Evolutionary conservation across 805 yeast species (phyloP).

Genomic region (Candida berthetii): DNA sequence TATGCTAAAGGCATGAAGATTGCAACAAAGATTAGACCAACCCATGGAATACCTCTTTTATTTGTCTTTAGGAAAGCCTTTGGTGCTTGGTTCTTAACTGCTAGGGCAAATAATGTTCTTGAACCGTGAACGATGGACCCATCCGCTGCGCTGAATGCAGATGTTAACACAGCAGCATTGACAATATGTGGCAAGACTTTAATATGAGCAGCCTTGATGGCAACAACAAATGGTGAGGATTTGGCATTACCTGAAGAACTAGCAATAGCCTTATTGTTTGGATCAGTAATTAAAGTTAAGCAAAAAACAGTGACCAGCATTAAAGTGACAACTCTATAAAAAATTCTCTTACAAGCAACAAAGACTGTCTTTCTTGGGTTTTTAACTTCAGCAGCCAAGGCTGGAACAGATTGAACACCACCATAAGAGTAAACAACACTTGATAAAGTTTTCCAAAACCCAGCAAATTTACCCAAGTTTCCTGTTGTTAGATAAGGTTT

Average conservation of each 20-base stretch:
- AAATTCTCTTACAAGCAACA: constrained; percentile 25
- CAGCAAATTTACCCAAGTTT: constrained; percentile 19
- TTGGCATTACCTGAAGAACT: constrained; percentile 22
- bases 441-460: constrained; percentile 26
- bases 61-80: constrained; percentile 22
- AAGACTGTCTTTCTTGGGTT: constrained; percentile 27
- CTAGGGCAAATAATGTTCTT: constrained; percentile 28
- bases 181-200: constrained; percentile 28
- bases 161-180: constrained; percentile 31
- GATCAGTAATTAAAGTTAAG: constrained; percentile 26
- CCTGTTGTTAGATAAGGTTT: constrained; percentile 12
- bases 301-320: constrained; percentile 24
- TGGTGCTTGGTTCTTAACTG: constrained; percentile 31
- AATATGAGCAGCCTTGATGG: constrained; percentile 40
- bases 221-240: constrained; percentile 34
- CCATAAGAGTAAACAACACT: constrained; percentile 33
- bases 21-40: constrained; percentile 20
- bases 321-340: constrained; percentile 21
- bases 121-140: constrained; percentile 21
- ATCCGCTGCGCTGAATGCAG: constrained; percentile 34
- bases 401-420: constrained; percentile 41
- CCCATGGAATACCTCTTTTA: constrained; percentile 27
- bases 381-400: constrained; percentile 31
- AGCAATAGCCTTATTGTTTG: constrained; percentile 20
- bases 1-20: constrained; percentile 27